Evolutionary conservation across 768 basidiomycete species (phyloP).

Genomic region (Termitomyces heimii): DNA sequence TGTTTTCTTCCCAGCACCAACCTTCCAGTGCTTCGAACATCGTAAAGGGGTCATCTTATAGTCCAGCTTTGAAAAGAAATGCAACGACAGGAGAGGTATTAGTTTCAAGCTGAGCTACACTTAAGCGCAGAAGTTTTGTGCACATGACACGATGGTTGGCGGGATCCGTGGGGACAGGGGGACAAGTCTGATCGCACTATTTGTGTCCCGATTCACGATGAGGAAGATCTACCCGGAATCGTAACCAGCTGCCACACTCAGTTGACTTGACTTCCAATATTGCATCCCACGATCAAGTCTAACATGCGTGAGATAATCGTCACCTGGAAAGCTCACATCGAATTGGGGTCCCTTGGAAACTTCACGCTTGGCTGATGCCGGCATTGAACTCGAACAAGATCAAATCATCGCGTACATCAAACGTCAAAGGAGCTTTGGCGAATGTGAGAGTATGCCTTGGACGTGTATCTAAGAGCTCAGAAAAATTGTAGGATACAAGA

Average conservation of each 20-base stretch:
- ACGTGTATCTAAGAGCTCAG: neutral
- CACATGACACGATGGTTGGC: neutral
- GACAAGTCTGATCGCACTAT: neutral
- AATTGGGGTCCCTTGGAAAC: conserved; percentile 24
- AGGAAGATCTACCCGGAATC: conserved; percentile 2
- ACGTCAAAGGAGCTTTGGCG: conserved; percentile 1
- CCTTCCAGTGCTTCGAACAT: conserved; percentile 32
- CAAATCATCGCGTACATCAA: conserved; percentile 10
- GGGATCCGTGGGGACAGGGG: neutral
- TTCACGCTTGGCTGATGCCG: conserved; percentile 23
- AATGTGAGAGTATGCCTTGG: conserved; percentile 5
- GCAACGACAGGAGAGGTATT: conserved; percentile 2
- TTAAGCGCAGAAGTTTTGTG: neutral
- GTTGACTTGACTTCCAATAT: conserved; percentile 16
- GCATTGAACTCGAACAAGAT: conserved; percentile 7
- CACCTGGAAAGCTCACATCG: conserved; percentile 17
- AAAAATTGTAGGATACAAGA: neutral
- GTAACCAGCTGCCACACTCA: conserved; percentile 33
- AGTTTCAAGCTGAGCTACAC: neutral
- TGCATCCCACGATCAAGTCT: conserved; percentile 23
- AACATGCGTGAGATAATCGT: conserved; percentile 9
- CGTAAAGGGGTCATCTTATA: conserved; percentile 30
- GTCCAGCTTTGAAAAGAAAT: conserved; percentile 3
- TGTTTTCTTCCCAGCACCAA: conserved; percentile 30
- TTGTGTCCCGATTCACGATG: neutral